Conservation (phyloP, 2,329 filamentous ascomycete species). For the Ceratocystis eucalypticola region DNA sequence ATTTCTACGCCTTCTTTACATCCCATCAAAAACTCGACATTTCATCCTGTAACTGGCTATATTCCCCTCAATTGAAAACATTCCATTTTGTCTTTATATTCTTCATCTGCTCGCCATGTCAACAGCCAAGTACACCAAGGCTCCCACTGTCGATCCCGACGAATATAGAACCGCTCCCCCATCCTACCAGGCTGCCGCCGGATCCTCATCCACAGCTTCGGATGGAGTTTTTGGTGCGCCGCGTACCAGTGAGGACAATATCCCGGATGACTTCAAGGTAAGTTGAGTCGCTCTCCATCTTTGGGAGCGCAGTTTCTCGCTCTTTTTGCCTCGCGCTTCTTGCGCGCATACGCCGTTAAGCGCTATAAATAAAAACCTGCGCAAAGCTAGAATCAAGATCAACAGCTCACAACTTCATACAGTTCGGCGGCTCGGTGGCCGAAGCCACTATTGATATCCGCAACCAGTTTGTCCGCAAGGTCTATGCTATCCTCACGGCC, state of each 20-base stretch:
- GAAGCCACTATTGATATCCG: constrained; percentile 92
- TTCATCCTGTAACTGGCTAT: neutral
- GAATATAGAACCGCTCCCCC: constrained; percentile 72
- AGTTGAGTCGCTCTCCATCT: neutral
- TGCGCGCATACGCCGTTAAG: neutral
- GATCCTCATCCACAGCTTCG: constrained; percentile 42
- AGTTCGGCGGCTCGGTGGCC: constrained; percentile 86
- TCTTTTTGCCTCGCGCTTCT: neutral
- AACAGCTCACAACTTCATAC: constrained; percentile 12
- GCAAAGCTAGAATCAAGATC: neutral
- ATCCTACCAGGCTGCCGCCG: constrained; percentile 47
- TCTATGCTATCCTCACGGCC: constrained; percentile 94
- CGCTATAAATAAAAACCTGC: neutral
- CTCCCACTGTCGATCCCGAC: constrained; percentile 76
- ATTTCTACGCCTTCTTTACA: neutral
- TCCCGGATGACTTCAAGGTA: constrained; percentile 96
- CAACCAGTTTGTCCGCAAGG: constrained; percentile 93
- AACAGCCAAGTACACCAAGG: constrained; percentile 69
- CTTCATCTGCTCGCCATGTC: constrained; percentile 39
- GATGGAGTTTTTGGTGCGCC: constrained; percentile 48
- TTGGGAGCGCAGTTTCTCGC: neutral
- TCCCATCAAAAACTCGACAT: neutral
- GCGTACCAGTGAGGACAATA: constrained; percentile 72
- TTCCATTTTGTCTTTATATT: neutral
- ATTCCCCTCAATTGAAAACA: neutral